Conservation (phyloP, 345 rosid genomes). For the Acer campestre region DNA sequence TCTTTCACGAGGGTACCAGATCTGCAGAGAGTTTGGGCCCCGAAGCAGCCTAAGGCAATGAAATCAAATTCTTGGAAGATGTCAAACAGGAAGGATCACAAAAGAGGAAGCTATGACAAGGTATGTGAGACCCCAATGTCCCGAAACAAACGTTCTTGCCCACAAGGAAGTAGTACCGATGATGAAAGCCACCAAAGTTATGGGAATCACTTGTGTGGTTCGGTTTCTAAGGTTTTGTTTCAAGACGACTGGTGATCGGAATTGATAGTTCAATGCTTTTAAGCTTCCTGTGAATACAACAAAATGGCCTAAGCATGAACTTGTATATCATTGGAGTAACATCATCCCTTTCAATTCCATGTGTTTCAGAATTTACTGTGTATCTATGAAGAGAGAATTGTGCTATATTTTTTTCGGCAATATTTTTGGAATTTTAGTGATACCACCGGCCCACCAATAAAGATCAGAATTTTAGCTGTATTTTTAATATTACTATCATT, state of each 20-base stretch:
- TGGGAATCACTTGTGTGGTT: constrained; percentile 31
- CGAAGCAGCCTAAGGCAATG: constrained; percentile 50
- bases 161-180: constrained; percentile 24
- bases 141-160: constrained; percentile 40
- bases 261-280: not conserved
- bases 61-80: constrained; percentile 44
- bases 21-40: constrained; percentile 92
- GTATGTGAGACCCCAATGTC: constrained; percentile 86
- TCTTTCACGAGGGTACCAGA: constrained; percentile 87
- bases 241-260: constrained; percentile 43
- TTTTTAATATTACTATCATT: not conserved
- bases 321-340: not conserved
- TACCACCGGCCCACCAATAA: no score
- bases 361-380: not conserved
- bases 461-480: not conserved
- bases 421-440: no score
- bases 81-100: constrained; percentile 50
- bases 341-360: constrained; percentile 3
- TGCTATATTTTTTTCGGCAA: not conserved
- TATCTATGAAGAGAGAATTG: not conserved
- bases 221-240: constrained; percentile 78
- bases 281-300: not conserved
- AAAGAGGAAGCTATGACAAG: constrained; percentile 49
- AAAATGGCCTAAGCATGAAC: not conserved
- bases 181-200: constrained; percentile 34